Conservation (phyloP, 179 eudicot species). For the Sideroxylon spinosum region DNA sequence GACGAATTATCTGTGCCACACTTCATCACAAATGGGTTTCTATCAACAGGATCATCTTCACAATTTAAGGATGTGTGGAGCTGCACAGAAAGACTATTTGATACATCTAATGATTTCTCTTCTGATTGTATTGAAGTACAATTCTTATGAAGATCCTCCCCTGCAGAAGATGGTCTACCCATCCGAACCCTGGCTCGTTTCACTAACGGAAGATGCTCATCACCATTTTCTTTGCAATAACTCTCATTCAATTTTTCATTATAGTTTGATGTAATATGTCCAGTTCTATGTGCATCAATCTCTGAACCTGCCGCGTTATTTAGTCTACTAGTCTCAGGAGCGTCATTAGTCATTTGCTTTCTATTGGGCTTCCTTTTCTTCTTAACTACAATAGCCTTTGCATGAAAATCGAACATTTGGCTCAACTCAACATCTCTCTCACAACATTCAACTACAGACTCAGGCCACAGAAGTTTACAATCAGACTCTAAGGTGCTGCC, state of each 20-base stretch:
- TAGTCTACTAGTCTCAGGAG: constrained; percentile 25
- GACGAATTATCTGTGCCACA: constrained; percentile 22
- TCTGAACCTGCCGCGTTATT: constrained; percentile 34
- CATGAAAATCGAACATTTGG: constrained; percentile 54
- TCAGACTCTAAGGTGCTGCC: constrained; percentile 55
- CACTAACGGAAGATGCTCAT: constrained; percentile 82
- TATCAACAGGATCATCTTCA: constrained; percentile 32
- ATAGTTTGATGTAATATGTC: constrained; percentile 18
- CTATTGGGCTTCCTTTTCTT: constrained; percentile 84
- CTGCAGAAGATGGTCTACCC: constrained; percentile 55
- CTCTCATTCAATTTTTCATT: constrained; percentile 30
- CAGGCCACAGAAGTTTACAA: constrained; percentile 37
- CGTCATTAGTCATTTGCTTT: constrained; percentile 50
- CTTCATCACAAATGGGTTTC: constrained; percentile 20
- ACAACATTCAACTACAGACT: constrained; percentile 34
- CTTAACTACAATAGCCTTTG: constrained; percentile 41
- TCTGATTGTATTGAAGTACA: constrained; percentile 28
- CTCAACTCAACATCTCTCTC: constrained; percentile 45
- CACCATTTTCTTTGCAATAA: constrained; percentile 64
- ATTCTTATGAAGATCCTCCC: constrained; percentile 33
- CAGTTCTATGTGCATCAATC: constrained; percentile 22
- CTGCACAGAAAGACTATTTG: constrained; percentile 22
- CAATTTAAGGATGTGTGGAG: constrained; percentile 24
- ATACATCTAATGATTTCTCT: constrained; percentile 32
- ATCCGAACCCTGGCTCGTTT: constrained; percentile 93